Percentiles rank a stretch among this genome's conserved stretches.
These are phyloP conservation scores for Mrakia gelida DNA, from an alignment of 768 basidiomycete species.

Conservation along the genomic window DNA sequence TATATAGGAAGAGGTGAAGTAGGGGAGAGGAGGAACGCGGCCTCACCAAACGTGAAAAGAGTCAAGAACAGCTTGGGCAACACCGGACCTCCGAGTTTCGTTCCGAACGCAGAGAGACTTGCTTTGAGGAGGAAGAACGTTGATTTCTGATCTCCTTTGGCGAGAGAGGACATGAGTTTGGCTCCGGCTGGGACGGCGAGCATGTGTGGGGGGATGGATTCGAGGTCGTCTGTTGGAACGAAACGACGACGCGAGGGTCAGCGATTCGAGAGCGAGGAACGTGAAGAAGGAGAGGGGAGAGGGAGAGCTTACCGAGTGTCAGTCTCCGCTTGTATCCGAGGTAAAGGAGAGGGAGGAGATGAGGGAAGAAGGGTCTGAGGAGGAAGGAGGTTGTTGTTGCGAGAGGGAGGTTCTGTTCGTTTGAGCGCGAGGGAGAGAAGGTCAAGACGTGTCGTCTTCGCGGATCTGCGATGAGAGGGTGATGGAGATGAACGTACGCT, in stretches of 20 bases:
- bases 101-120: neutral
- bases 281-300: too few relatives aligned
- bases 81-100: neutral
- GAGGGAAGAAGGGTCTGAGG: constrained; percentile 22
- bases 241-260: neutral
- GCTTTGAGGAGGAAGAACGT: constrained; percentile 14
- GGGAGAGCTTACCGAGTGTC: neutral
- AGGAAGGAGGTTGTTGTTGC: constrained; percentile 2
- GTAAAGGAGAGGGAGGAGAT: constrained; percentile 17
- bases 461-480: too few relatives aligned
- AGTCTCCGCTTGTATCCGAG: neutral
- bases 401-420: neutral
- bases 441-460: neutral
- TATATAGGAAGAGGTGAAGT: neutral
- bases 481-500: neutral
- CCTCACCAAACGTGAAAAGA: neutral
- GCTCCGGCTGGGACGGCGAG: neutral
- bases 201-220: constrained; percentile 3
- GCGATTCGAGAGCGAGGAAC: neutral
- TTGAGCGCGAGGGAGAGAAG: neutral
- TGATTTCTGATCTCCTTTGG: neutral
- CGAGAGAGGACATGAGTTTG: neutral
- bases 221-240: constrained; percentile 6
- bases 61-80: constrained; percentile 1
- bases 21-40: neutral